Percentiles rank a stretch among this genome's conserved stretches.
Evolutionary conservation across 169 alveolate species (phyloP).

Genomic region (Plasmodium chabaudi): DNA sequence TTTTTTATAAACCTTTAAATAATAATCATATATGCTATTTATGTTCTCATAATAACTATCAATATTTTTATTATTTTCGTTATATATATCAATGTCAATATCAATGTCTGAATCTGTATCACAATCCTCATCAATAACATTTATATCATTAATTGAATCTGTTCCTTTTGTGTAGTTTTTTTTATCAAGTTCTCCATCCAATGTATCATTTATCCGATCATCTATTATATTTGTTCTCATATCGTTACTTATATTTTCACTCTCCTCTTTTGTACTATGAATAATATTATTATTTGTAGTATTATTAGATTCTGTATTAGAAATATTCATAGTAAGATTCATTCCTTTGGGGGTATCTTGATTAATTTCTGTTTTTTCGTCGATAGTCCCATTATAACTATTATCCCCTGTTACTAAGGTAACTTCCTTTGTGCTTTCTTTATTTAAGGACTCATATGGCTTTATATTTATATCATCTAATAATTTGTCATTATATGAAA

Average conservation of each 20-base stretch:
- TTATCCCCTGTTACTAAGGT: not conserved
- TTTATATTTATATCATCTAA: not conserved
- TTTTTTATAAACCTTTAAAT: conserved; percentile 16
- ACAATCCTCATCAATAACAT: not conserved
- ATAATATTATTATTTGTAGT: not conserved
- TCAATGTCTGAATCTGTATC: conserved; percentile 8
- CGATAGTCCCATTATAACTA: not conserved
- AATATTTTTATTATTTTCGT: conserved; percentile 49
- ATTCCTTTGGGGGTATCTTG: not conserved
- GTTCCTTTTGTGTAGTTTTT: conserved; percentile 4
- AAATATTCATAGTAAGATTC: not conserved
- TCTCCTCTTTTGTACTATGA: not conserved
- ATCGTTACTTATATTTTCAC: not conserved
- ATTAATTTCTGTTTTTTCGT: not conserved
- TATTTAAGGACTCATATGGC: not conserved
- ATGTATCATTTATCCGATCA: not conserved
- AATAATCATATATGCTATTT: conserved; percentile 58
- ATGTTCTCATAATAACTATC: conserved; percentile 55
- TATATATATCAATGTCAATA: conserved; percentile 56
- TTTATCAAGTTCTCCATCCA: not conserved
- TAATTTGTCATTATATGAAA: no score
- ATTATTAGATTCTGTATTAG: not conserved
- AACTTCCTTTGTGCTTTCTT: not conserved
- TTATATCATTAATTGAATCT: not conserved
- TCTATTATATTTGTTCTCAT: not conserved